Conservation (phyloP, 2,329 filamentous ascomycete species). For the Epichloe scottii region DNA sequence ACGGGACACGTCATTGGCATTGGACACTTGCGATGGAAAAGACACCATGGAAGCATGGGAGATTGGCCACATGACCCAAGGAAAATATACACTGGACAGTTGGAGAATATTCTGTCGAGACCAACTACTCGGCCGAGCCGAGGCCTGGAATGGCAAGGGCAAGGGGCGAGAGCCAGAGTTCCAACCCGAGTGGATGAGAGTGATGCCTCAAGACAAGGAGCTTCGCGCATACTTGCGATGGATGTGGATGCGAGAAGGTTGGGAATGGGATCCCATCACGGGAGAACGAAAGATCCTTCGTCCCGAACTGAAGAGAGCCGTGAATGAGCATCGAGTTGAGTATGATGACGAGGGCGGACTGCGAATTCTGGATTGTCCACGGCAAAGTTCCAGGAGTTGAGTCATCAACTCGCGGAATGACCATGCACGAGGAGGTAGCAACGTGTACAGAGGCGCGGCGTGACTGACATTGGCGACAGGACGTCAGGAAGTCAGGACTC, state of each 20-base stretch:
- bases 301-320: conserved; percentile 41
- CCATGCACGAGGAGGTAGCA: background rate
- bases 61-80: conserved; percentile 72
- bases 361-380: conserved; percentile 23
- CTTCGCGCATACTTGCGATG: conserved; percentile 75
- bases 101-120: conserved; percentile 94
- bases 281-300: conserved; percentile 46
- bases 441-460: background rate
- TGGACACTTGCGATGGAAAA: conserved; percentile 1
- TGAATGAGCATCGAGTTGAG: conserved; percentile 43
- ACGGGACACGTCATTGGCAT: background rate
- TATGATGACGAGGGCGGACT: conserved; percentile 39
- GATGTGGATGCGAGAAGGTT: conserved; percentile 86
- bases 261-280: conserved; percentile 63
- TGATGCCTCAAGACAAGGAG: conserved; percentile 75
- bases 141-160: conserved; percentile 50
- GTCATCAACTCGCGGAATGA: background rate
- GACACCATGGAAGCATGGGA: conserved; percentile 50
- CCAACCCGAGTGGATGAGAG: conserved; percentile 84
- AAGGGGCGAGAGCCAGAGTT: conserved; percentile 37
- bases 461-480: too few species aligned
- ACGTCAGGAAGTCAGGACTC: too few species aligned
- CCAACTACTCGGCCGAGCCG: conserved; percentile 50
- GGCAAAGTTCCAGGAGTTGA: background rate
- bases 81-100: conserved; percentile 73